Evolutionary conservation across 768 basidiomycete species (phyloP).

Genomic region (Tricholoma flavovirens): DNA sequence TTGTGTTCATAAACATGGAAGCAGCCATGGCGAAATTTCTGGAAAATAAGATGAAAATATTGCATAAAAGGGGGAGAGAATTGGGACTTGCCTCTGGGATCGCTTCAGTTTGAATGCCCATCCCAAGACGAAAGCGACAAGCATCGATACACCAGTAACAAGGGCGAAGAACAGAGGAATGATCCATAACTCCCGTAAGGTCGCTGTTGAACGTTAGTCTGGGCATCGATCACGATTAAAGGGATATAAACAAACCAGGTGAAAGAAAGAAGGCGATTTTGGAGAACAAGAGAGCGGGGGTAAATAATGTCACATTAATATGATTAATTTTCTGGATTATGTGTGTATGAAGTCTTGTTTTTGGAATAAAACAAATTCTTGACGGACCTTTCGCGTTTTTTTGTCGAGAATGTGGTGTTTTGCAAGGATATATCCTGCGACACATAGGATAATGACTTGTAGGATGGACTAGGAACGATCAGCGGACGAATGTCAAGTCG

Average conservation of each 20-base stretch:
- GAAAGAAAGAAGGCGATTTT: conserved; percentile 92
- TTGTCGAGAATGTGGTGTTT: conserved; percentile 79
- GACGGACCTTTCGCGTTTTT: conserved; percentile 74
- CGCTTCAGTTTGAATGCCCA: conserved; percentile 58
- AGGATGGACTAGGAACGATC: conserved; percentile 63
- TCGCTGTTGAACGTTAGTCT: conserved; percentile 36
- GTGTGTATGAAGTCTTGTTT: neutral
- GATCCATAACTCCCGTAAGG: conserved; percentile 77
- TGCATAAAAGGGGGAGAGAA: neutral
- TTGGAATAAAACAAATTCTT: neutral
- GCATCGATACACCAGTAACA: conserved; percentile 67
- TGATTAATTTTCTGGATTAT: conserved; percentile 63
- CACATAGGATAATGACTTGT: conserved; percentile 81
- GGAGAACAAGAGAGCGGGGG: conserved; percentile 82
- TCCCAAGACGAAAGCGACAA: conserved; percentile 58
- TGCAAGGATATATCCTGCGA: conserved; percentile 81
- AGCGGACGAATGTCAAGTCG: neutral
- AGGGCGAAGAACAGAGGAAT: conserved; percentile 82
- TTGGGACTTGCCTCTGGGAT: conserved; percentile 63
- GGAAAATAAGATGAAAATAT: neutral
- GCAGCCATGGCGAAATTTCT: conserved; percentile 79
- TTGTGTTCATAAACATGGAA: conserved; percentile 91
- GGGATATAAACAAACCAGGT: conserved; percentile 45
- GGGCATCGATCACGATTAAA: neutral
- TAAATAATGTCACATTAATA: conserved; percentile 86